Percentiles rank a stretch among this genome's conserved stretches.
phyloP scores from a whole-genome alignment of 1,284 basidiomycete genomes.

The Ustilago nuda region DNA sequence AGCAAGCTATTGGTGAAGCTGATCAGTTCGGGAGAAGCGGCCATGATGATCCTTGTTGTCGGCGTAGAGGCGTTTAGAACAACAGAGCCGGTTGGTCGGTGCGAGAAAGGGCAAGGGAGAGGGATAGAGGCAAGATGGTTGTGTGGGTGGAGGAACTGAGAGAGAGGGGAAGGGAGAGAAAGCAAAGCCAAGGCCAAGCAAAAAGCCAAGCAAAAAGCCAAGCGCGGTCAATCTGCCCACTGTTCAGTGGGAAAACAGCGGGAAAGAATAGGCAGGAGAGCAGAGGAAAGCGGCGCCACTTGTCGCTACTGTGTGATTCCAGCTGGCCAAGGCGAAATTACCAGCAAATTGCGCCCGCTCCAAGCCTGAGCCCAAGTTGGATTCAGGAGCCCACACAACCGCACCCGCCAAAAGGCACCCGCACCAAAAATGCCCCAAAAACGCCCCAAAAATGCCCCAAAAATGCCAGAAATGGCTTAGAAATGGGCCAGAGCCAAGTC shows the following conservation, averaged over 20 bases:
- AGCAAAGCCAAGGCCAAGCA: background rate
- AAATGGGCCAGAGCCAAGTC: background rate
- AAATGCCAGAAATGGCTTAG: background rate
- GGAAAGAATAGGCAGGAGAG: background rate
- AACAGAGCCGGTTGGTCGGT: constrained; percentile 34
- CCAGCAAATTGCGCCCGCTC: background rate
- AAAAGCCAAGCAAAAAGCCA: background rate
- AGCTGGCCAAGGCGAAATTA: constrained; percentile 8
- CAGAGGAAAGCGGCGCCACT: constrained; percentile 2
- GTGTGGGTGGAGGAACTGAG: constrained; percentile 3
- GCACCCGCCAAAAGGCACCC: background rate
- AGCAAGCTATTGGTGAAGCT: constrained; percentile 51
- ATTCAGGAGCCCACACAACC: constrained; percentile 3
- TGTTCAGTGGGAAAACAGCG: background rate
- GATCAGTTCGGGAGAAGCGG: constrained; percentile 51
- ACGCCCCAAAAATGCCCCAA: background rate
- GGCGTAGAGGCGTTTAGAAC: background rate
- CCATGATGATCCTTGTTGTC: constrained; percentile 32
- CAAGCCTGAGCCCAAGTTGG: too few relatives aligned
- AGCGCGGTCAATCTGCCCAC: background rate
- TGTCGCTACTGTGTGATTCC: background rate
- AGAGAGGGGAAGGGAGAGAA: background rate
- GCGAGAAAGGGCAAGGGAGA: constrained; percentile 17
- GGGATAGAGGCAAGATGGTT: background rate
- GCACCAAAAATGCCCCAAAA: background rate